Evolutionary conservation across 257 asterid species (phyloP).

Genomic region (Thymus quinquecostatus): DNA sequence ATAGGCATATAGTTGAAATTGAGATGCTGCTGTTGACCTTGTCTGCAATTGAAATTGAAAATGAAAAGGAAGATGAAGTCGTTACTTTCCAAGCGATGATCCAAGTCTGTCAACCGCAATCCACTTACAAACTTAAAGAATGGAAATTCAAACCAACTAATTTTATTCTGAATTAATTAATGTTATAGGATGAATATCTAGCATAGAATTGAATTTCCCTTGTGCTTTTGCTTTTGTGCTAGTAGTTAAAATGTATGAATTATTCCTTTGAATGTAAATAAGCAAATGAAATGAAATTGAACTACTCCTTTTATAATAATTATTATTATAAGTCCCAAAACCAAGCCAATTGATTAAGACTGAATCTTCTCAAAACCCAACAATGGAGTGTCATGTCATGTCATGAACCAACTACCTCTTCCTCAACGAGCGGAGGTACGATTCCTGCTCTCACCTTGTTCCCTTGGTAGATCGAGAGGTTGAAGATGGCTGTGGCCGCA

Average conservation of each 20-base stretch:
- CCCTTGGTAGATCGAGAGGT: slow-evolving; percentile 85
- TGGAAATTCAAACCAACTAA: not conserved
- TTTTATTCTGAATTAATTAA: too few species aligned
- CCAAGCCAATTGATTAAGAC: not conserved
- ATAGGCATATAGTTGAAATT: too few species aligned
- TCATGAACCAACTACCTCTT: slow-evolving; percentile 38
- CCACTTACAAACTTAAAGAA: not conserved
- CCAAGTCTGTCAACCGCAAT: not conserved
- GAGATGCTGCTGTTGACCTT: not conserved
- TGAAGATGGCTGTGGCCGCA: slow-evolving; percentile 94
- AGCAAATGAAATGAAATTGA: too few species aligned
- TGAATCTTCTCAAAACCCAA: too few species aligned
- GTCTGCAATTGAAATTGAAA: not conserved
- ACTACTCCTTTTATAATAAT: too few species aligned
- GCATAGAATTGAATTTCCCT: too few species aligned
- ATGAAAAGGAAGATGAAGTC: too few species aligned
- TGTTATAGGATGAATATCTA: too few species aligned
- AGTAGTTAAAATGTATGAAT: too few species aligned
- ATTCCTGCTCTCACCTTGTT: slow-evolving; percentile 88
- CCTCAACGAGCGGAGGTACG: slow-evolving; percentile 67
- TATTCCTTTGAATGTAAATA: too few species aligned
- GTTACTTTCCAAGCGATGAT: not conserved
- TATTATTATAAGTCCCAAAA: too few species aligned
- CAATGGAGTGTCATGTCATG: slow-evolving; percentile 5
- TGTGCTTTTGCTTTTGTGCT: too few species aligned